A percentile compares a stretch with the other conserved stretches of the same genome.
Evolutionary conservation across 192 early-diverging fungal genomes (phyloP).

Genomic region (Dissophora globulifera): DNA sequence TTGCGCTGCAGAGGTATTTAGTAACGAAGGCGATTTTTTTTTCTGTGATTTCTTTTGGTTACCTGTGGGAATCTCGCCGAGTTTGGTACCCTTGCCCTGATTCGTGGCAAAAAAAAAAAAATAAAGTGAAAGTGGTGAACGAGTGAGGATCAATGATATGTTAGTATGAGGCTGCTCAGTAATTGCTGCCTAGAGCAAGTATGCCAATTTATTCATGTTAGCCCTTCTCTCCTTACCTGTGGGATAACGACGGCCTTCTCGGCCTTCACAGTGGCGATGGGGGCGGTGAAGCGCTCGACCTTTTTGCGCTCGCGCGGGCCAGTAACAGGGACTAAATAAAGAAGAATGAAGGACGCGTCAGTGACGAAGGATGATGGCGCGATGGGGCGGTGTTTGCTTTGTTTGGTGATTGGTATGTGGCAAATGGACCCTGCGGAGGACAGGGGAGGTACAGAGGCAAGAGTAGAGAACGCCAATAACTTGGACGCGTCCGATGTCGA

Average conservation of each 20-base stretch:
- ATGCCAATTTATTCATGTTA: no score
- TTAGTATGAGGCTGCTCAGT: not conserved
- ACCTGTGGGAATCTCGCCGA: conserved; percentile 30
- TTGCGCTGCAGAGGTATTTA: not conserved
- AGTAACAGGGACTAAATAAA: conserved; percentile 16
- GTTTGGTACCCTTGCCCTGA: conserved; percentile 26
- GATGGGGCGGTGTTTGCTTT: no score
- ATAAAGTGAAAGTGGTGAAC: not conserved
- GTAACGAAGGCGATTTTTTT: no score
- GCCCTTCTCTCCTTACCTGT: conserved; percentile 6
- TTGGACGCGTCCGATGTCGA: no score
- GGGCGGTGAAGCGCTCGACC: conserved; percentile 14
- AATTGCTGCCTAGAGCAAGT: no score
- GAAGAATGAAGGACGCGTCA: not conserved
- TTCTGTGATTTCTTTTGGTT: no score
- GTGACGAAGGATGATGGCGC: no score
- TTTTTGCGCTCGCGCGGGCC: conserved; percentile 35
- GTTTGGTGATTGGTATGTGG: no score
- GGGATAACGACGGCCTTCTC: conserved; percentile 33
- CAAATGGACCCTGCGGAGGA: no score
- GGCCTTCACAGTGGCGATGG: conserved; percentile 4
- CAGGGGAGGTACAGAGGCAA: no score
- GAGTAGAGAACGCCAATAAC: no score
- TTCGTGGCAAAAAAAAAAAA: not conserved
- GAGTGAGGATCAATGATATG: not conserved